Conservation (phyloP, 108 stramenopile genomes). For the Nitzschia palea region DNA sequence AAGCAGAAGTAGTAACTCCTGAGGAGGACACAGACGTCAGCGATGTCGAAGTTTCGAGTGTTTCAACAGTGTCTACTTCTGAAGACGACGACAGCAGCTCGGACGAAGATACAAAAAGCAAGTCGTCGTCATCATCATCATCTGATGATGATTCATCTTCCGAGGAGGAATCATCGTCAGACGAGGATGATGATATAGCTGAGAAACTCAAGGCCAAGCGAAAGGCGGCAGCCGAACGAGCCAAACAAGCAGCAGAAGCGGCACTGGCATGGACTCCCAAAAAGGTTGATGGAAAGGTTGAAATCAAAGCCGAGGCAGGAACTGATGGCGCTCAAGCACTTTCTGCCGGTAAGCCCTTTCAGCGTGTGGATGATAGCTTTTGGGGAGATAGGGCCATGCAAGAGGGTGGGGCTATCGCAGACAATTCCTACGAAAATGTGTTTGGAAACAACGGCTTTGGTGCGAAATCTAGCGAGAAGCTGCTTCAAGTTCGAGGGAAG, state of each 20-base stretch:
- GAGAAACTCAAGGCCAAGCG: conserved; percentile 45
- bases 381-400: conserved; percentile 91
- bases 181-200: conserved; percentile 41
- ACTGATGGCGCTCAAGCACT: conserved; percentile 89
- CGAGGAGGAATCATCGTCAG: conserved; percentile 8
- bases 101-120: conserved; percentile 30
- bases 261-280: conserved; percentile 80
- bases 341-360: conserved; percentile 88
- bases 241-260: conserved; percentile 84
- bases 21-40: conserved; percentile 65
- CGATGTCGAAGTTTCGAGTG: conserved; percentile 88
- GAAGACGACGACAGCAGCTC: conserved; percentile 51
- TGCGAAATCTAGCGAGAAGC: conserved; percentile 88
- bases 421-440: conserved; percentile 90
- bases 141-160: conserved; percentile 33
- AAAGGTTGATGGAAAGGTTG: conserved; percentile 46
- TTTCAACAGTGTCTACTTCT: conserved; percentile 67
- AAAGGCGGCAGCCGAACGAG: conserved; percentile 53
- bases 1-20: conserved; percentile 26
- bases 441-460: conserved; percentile 97
- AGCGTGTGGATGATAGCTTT: conserved; percentile 90
- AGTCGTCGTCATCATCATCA: too few relatives aligned
- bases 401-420: conserved; percentile 90
- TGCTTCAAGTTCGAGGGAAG: conserved; percentile 93
- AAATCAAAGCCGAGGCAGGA: conserved; percentile 57